phyloP scores from a whole-genome alignment of 2,329 filamentous ascomycete genomes.

The Hymenoscyphus scutula region DNA sequence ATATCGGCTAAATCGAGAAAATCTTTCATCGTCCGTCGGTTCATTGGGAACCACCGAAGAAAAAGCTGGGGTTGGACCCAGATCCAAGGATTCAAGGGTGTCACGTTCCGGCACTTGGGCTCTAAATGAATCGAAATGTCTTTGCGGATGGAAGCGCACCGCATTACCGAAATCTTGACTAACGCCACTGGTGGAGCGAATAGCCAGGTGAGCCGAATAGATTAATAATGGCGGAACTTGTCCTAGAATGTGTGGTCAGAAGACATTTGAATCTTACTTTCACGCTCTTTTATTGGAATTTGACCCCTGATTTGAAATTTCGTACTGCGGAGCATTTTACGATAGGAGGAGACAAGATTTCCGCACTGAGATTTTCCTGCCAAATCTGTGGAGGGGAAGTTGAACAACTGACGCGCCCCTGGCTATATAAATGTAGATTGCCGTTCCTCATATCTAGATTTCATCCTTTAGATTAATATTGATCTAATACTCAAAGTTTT shows the following conservation, averaged over 20 bases:
- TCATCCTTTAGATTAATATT: constrained; percentile 3
- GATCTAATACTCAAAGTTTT: not conserved
- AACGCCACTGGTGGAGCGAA: constrained; percentile 8
- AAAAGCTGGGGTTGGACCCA: constrained; percentile 11
- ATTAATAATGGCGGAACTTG: constrained; percentile 11
- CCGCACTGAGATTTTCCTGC: not conserved
- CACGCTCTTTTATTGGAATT: not conserved
- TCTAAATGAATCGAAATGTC: not conserved
- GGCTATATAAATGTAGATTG: constrained; percentile 22
- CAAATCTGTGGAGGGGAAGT: constrained; percentile 14
- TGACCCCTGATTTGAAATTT: not conserved
- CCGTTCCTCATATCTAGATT: not conserved
- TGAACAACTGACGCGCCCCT: constrained; percentile 9
- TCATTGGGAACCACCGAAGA: constrained; percentile 11
- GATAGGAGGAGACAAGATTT: not conserved
- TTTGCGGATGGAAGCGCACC: constrained; percentile 16
- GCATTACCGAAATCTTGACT: not conserved
- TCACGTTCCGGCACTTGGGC: constrained; percentile 6
- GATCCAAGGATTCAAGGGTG: not conserved
- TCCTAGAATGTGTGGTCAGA: constrained; percentile 10
- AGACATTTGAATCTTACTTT: constrained; percentile 10
- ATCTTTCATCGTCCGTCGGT: constrained; percentile 14
- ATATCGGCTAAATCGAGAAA: constrained; percentile 16
- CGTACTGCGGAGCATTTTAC: not conserved
- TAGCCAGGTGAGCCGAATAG: constrained; percentile 12